Conservation (phyloP, 441 rosid genomes). For the Adansonia gregorii region DNA sequence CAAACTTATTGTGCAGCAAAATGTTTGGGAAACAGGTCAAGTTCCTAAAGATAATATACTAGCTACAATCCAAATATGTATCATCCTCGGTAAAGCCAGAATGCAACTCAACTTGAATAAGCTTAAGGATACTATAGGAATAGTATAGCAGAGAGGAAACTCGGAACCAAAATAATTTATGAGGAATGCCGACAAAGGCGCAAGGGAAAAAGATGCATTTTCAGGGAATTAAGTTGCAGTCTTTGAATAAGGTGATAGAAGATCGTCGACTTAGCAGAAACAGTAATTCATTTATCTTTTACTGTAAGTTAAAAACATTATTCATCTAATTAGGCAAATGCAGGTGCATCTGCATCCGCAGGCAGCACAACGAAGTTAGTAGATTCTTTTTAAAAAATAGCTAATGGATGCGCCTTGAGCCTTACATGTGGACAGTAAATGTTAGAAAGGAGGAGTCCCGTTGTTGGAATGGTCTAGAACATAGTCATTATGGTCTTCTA, state of each 20-base stretch:
- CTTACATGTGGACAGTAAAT: too few relatives aligned
- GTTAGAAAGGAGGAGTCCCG: too few relatives aligned
- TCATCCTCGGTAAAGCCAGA: not conserved
- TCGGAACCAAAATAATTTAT: not conserved
- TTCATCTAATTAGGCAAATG: not conserved
- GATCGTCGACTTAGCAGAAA: not conserved
- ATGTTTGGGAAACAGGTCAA: not conserved
- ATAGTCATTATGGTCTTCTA: too few relatives aligned
- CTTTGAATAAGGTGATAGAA: not conserved
- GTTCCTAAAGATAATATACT: not conserved
- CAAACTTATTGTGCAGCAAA: conserved; percentile 8
- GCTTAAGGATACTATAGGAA: not conserved
- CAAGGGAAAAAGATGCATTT: not conserved
- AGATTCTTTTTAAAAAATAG: not conserved
- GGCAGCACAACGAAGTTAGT: not conserved
- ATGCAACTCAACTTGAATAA: not conserved
- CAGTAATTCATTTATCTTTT: not conserved
- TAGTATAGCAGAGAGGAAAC: not conserved
- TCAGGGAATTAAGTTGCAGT: not conserved
- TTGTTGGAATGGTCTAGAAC: too few relatives aligned
- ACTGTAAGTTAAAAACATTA: not conserved
- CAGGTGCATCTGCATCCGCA: not conserved
- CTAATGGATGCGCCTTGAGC: too few relatives aligned
- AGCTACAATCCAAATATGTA: not conserved
- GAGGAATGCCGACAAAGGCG: not conserved